Evolutionary conservation across 768 basidiomycete species (phyloP), one percentile per base, ranked within the genome.

Genomic region (Lentinula boryana): DNA sequence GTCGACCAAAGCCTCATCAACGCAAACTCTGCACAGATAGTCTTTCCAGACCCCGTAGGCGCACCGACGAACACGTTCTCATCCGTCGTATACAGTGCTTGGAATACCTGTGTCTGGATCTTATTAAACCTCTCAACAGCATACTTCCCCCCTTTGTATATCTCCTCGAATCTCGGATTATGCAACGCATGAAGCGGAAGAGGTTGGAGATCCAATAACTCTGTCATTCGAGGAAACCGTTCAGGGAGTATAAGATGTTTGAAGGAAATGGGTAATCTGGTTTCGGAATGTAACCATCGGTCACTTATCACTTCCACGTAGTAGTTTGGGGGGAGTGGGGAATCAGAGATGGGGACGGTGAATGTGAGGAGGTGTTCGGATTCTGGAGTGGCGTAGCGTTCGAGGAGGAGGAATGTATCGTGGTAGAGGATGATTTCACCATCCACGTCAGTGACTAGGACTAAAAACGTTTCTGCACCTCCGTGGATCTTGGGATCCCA

Each of bases 101-200:
- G 95, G 88, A 99, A 98, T 49, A 97, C 95, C 73, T 98, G 97
- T 0, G 94, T 98, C 71, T 98, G 97, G 63, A 98, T 98, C 74
- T 98, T 99, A 83, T 98, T 98, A 81, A 98, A 98, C 0, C 85
- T 86, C 63, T 85, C 80, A 64, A 98, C 87, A 0, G 84, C 84
- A 16, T 81, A 83, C 5, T 27, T 18, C 1, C 86, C 83, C 8
- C 31, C 43, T 3, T 15, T 15, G 71, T 98, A 99, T 46, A 98
- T 83, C 1, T 80, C 79, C 71, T 98, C 93, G 65, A 88, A 98
- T 63, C 95, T 92, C 68, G 88, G 86, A 81, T 97, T 97, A 72
- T 96, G 94, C 4, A 99, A 78, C 0, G 95, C 95, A 0, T 91
- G 86, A 13, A 97, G 79, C 0, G 97, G 95, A 0, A 98, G 82